phyloP scores from a whole-genome alignment of 1,139 yeast genomes.

The Hyphopichia wangnamkhiaoensis region DNA sequence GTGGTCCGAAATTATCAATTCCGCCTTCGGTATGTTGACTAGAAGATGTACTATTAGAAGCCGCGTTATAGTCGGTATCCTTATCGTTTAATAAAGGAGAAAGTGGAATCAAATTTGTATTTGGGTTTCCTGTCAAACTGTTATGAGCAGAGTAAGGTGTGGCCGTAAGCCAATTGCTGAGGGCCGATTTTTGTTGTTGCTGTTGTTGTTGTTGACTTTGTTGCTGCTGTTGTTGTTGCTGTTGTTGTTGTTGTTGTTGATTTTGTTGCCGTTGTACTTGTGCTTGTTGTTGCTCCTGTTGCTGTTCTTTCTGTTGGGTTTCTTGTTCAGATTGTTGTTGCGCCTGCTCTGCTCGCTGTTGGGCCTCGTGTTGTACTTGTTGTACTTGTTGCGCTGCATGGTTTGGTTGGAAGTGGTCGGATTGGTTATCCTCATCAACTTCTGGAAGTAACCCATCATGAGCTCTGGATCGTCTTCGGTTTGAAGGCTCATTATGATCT shows the following conservation, averaged over 20 bases:
- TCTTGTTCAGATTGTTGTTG: neutral
- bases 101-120: constrained; percentile 32
- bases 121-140: constrained; percentile 8
- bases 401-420: neutral
- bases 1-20: constrained; percentile 18
- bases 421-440: neutral
- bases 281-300: neutral
- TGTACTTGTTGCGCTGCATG: neutral
- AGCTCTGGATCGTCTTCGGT: no score
- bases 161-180: constrained; percentile 19
- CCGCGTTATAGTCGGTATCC: constrained; percentile 24
- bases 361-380: neutral
- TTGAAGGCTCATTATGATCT: no score
- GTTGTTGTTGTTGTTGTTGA: neutral
- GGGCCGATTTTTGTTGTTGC: constrained; percentile 12
- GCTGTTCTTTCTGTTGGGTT: neutral
- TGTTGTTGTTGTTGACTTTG: constrained; percentile 4
- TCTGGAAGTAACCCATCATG: no score
- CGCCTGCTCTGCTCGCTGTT: neutral
- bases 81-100: constrained; percentile 39
- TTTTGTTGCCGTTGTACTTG: neutral
- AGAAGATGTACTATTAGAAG: constrained; percentile 10
- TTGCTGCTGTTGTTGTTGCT: constrained; percentile 3
- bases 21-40: constrained; percentile 7
- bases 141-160: constrained; percentile 11